A percentile compares a stretch with the other conserved stretches of the same genome.
Conservation (phyloP, 2,329 filamentous ascomycete species). For the Dactylellina sp. region DNA sequence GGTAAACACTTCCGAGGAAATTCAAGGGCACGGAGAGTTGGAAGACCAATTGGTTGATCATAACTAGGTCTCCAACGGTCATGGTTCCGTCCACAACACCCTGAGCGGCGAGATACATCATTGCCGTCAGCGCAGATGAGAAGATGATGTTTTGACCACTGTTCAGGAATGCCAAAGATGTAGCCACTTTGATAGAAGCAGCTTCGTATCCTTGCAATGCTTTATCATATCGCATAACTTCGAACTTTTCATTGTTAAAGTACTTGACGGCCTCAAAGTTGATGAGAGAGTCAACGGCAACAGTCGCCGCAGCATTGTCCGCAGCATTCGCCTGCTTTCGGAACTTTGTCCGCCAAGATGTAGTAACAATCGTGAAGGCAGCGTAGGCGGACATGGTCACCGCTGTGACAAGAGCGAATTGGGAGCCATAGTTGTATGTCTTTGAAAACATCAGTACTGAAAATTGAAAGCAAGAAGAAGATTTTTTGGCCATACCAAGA, state of each 20-base stretch:
- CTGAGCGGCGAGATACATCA: slow-evolving; percentile 97
- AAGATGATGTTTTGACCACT: slow-evolving; percentile 97
- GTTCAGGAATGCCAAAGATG: slow-evolving; percentile 91
- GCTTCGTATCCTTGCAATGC: slow-evolving; percentile 88
- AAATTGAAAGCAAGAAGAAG: slow-evolving; percentile 54
- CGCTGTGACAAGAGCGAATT: slow-evolving; percentile 91
- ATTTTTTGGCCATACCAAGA: slow-evolving; percentile 70
- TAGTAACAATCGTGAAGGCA: slow-evolving; percentile 96
- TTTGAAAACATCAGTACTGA: slow-evolving; percentile 58
- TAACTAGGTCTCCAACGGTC: slow-evolving; percentile 94
- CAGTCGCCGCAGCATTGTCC: slow-evolving; percentile 93
- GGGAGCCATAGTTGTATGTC: slow-evolving; percentile 92
- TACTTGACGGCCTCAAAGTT: slow-evolving; percentile 99
- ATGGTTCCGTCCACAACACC: slow-evolving; percentile 84
- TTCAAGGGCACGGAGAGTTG: slow-evolving; percentile 96
- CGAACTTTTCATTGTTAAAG: slow-evolving; percentile 98
- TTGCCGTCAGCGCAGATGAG: slow-evolving; percentile 88
- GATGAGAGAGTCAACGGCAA: slow-evolving; percentile 95
- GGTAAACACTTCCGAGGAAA: slow-evolving; percentile 97
- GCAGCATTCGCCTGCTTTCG: slow-evolving; percentile 93
- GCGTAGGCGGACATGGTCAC: slow-evolving; percentile 93
- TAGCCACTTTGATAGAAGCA: slow-evolving; percentile 96
- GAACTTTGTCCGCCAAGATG: slow-evolving; percentile 97
- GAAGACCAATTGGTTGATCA: slow-evolving; percentile 99
- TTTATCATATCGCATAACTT: slow-evolving; percentile 88